Conservation (phyloP, 2,329 filamentous ascomycete species). For the Colletotrichum costaricense region DNA sequence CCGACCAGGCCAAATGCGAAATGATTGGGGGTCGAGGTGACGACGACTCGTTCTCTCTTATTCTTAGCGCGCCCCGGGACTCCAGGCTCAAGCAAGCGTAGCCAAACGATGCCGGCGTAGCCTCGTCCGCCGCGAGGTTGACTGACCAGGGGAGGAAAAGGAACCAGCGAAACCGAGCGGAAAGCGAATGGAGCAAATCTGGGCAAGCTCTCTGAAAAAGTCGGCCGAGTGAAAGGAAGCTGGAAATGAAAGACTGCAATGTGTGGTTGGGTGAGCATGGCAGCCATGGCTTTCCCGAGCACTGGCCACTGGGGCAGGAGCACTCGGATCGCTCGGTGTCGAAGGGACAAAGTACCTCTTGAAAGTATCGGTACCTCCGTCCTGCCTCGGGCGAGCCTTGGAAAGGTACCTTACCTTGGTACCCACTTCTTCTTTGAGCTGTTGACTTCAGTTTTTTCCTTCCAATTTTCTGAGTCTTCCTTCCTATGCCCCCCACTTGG, state of each 20-base stretch:
- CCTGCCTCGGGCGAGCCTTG: conserved; percentile 4
- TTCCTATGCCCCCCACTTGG: conserved; percentile 1
- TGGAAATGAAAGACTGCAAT: neutral
- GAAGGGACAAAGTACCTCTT: too few relatives aligned
- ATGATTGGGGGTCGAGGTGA: conserved; percentile 26
- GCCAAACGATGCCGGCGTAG: conserved; percentile 5
- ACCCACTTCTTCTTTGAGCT: neutral
- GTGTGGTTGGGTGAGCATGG: neutral
- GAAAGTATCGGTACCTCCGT: conserved; percentile 26
- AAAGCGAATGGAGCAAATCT: neutral
- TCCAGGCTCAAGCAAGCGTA: conserved; percentile 5
- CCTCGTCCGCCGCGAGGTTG: conserved; percentile 15
- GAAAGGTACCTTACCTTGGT: neutral
- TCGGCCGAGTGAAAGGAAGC: neutral
- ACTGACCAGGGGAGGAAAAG: neutral
- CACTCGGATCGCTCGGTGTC: conserved; percentile 12
- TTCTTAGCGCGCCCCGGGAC: conserved; percentile 20
- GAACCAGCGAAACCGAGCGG: conserved; percentile 4
- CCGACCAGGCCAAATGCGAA: conserved; percentile 6
- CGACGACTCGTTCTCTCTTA: conserved; percentile 16
- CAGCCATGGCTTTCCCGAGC: neutral
- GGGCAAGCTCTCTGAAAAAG: neutral
- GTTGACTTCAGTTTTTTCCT: neutral
- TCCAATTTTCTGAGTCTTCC: too few relatives aligned
- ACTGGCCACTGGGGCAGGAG: neutral